Evolutionary conservation across 805 yeast genomes (phyloP), one percentile per base, ranked within the genome.

Genomic region (Dipodascus albidus): DNA sequence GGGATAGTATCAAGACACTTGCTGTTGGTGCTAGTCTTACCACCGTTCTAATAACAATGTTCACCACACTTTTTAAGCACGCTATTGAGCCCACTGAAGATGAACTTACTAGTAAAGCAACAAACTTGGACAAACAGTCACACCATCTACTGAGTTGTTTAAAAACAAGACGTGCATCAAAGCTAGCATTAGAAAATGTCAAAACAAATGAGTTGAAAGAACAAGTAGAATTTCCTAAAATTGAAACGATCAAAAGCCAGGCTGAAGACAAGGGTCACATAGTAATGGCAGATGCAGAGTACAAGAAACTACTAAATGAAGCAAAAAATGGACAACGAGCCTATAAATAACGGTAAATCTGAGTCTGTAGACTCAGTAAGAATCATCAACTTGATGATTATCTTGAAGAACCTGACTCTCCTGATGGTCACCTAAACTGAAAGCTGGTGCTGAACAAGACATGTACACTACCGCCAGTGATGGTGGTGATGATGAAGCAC

Each of bases 21-120:
- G 68, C 44, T 14, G 50, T 23, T 53, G 51, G 1, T 50, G 57
- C 41, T 68, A 67, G 11, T n/a, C 58, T 64, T 53, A 60, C 61
- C 21, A 60, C 66, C 1, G 21, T 69, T 11, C 60, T 64, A 9
- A 52, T 33, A 1, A 53, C 44, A 4, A 57, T 55, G 44, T 52
- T 47, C 14, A 27, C 33, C 6, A 11, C 44, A 38, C 44, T 38
- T 38, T 38, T 19, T 38, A 38, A 38, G 20, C 9, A 19, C 20
- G 60, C 66, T 47, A 53, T 61, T 8, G 52, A 53, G 15, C 73
- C 74, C 3, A 52, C 63, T 41, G 50, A 54, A n/a, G 63, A 60
- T 4, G 61, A 61, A 23, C 50, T 68, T 31, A 60, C 54, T 33
- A 54, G 52, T 3, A 59, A 62, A 47, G 70, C 68, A 9, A 27